Evolutionary conservation across 371 early-diverging fungal species (phyloP), one percentile per base, ranked within the genome.

Genomic region (Blakeslea trispora): DNA sequence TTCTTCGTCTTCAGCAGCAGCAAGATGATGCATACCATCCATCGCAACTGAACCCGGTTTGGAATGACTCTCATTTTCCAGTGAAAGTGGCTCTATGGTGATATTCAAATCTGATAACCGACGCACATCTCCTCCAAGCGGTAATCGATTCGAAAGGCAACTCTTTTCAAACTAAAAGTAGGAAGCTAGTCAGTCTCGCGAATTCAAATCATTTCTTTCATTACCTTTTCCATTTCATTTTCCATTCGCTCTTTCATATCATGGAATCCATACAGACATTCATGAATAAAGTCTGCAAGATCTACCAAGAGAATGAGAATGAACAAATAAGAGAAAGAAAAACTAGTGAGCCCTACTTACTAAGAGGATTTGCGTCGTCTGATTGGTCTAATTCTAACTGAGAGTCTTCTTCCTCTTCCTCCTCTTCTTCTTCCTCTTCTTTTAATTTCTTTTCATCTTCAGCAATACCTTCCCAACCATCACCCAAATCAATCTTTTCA

Each of bases 91-190:
- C 13, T 74, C 72, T 41, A 74, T 62, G 2, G 69, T 72, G 24
- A 78, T 75, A 22, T 78, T 75, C 14, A 78, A 61, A 35, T 78
- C 78, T 11, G 78, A 78, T 18, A 78, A 48, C 28, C 75, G 61
- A 43, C 72, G 63, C 21, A 64, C 59, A 34, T 73, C 66, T 24
- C 61, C 61, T 6, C 56, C 58, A 2, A 59, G 48, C 14, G 71
- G 62, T 18, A 64, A 35, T 10, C 61, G 60, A 45, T 68, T 65
- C 5, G 66, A 69, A 17, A 65, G 56, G n/a, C 63, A 51, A 21
- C 51, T 53, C 28, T 72, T 56, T 45, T 71, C 71, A 55, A 78
- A 61, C 78, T 78, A 60, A 35, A 17, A 50, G n/a, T 15, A 50
- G 39, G 40, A 18, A 34, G 40, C 32, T 34, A 34, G 14, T 51